phyloP scores from a whole-genome alignment of 768 basidiomycete species.

The Lactifluus piperatus region DNA sequence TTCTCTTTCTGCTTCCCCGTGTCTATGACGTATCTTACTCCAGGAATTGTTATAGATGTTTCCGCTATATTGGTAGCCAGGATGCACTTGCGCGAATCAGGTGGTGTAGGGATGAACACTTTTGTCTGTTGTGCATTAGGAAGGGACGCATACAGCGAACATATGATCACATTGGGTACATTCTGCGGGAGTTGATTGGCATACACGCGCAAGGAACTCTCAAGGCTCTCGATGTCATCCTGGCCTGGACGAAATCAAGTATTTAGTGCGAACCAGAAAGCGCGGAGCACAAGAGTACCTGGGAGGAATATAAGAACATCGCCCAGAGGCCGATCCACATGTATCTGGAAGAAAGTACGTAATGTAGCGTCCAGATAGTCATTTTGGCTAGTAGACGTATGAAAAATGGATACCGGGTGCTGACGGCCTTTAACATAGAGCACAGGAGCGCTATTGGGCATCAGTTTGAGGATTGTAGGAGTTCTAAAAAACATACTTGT shows the following conservation, averaged over 20 bases:
- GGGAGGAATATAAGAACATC: constrained; percentile 94
- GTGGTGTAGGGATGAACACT: constrained; percentile 62
- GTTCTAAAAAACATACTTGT: constrained; percentile 45
- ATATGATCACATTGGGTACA: constrained; percentile 50
- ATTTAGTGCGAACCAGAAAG: neutral
- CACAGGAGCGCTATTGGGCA: constrained; percentile 59
- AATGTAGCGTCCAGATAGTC: constrained; percentile 89
- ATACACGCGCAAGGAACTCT: constrained; percentile 62
- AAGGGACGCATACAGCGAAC: constrained; percentile 83
- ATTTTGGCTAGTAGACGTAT: constrained; percentile 59
- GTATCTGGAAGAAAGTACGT: constrained; percentile 92
- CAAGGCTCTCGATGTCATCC: constrained; percentile 90
- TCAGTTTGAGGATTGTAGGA: neutral
- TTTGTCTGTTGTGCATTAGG: constrained; percentile 67
- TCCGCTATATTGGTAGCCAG: constrained; percentile 98
- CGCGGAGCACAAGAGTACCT: constrained; percentile 32
- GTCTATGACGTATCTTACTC: constrained; percentile 92
- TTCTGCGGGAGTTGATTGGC: constrained; percentile 54
- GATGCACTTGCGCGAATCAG: constrained; percentile 79
- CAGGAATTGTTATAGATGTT: constrained; percentile 95
- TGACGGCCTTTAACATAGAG: constrained; percentile 91
- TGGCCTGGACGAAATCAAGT: constrained; percentile 47
- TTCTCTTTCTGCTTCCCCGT: constrained; percentile 96
- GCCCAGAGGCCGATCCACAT: constrained; percentile 67
- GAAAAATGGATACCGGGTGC: constrained; percentile 80